Base-by-base conservation (phyloP, 257 asterid species). In the Anisodus acutangulus region DNA sequence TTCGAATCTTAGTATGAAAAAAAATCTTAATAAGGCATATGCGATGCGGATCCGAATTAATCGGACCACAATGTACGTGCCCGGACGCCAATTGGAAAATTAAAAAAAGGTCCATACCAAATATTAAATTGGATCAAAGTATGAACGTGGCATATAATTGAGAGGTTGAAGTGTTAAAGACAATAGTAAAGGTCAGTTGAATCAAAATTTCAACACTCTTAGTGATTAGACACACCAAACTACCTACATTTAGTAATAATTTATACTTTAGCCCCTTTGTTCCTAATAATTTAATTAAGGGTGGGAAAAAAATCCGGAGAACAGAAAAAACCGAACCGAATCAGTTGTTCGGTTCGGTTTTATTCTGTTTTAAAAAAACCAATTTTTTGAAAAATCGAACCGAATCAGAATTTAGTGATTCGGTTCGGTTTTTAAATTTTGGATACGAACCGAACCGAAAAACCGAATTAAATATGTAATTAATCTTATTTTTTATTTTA, bases 201-300 rank as follows among this genome's bases (percentile, higher is more conserved):
- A 49, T 49, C 35, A 8, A 22, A 74, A 6, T 74, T 74, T 74
- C 81, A 49, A 67, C 71, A 84, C 64, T 39, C 76, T 22, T 66
- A 78, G 69, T 41, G 87, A 84, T 84, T 84, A 84, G 87, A 84
- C 87, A 53, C 63, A 84, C 84, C 87, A 63, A 84, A 79, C 72
- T 79, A 35, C 84, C 81, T 70, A 12, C 84, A 66, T 53, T 54
- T 84, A 55, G 80, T 53, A 67, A 49, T 66, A 51, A 60, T 62
- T 68, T 64, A 78, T 63, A 2, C 35, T 31, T 63, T 66, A 11
- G 41, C 37, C 67, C 79, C 5, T 66, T 82, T 49, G 80, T 3
- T 49, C 45, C 4, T 49, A 5, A 19, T 66, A 26, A 66, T 22
- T 26, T 66, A 16, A 5, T 22, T 22, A 22, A 0, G 26, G 26